Evolutionary conservation across 352 stramenopile species (phyloP).

Genomic region (Pythium sp.): DNA sequence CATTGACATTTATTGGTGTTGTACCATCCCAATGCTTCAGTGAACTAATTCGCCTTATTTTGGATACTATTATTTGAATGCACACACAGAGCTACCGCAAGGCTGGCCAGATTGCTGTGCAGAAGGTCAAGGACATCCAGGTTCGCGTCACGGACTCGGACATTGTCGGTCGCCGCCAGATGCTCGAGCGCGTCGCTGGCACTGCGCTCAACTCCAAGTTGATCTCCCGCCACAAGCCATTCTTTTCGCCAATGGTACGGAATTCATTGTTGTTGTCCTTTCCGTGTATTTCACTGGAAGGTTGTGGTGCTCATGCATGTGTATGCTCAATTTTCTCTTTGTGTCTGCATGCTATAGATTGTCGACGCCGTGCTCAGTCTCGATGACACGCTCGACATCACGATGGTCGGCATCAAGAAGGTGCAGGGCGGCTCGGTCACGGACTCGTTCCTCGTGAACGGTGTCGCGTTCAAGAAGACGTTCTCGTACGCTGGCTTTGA

Average conservation of each 20-base stretch:
- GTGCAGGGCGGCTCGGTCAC: conserved; percentile 96
- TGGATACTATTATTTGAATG: not conserved
- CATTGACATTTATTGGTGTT: not conserved
- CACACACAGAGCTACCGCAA: conserved; percentile 71
- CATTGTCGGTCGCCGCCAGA: conserved; percentile 70
- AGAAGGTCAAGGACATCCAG: conserved; percentile 85
- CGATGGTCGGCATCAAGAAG: conserved; percentile 98
- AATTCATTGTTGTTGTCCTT: not conserved
- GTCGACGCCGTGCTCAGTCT: conserved; percentile 95
- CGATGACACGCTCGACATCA: conserved; percentile 84
- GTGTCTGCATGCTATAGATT: conserved; percentile 40
- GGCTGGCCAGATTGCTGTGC: conserved; percentile 76
- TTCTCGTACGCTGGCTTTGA: conserved; percentile 99
- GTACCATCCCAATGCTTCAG: not conserved
- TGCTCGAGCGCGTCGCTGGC: conserved; percentile 91
- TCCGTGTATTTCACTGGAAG: no score
- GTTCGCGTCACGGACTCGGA: conserved; percentile 83
- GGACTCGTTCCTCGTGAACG: conserved; percentile 97
- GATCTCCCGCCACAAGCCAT: conserved; percentile 95
- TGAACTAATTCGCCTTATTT: conserved; percentile 2
- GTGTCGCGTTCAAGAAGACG: conserved; percentile 99
- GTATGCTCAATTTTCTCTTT: no score
- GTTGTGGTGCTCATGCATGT: no score
- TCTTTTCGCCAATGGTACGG: conserved; percentile 96
- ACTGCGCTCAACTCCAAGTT: conserved; percentile 99